Evolutionary conservation across 2,329 filamentous ascomycete species (phyloP), one percentile per base, ranked within the genome.

Genomic region (Hymenoscyphus salicellus): DNA sequence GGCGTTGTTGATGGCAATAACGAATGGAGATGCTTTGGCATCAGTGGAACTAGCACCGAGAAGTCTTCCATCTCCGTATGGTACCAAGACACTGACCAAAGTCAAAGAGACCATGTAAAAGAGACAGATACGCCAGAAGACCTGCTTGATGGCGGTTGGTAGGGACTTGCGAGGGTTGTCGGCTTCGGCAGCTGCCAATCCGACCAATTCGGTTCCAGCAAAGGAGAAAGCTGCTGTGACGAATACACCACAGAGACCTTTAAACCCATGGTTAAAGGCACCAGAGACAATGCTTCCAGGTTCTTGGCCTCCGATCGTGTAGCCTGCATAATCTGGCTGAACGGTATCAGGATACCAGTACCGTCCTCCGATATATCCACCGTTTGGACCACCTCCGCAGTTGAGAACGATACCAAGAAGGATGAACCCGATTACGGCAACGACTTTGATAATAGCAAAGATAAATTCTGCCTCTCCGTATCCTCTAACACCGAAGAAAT

Each of bases 391-490:
- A 60, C 83, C 86, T 55, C 85, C 86, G 62, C 78, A 79, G 73
- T 86, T 81, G 71, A 88, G 81, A 63, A 87, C 75, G 62, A 88
- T 86, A 55, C 83, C 86, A 30, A 89, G 77, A 68, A 90, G 81
- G 73, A 89, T 89, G 74, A 89, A 89, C 5, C 86, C 87, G 10
- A 83, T 77, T 65, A 86, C 84, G 26, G 87, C 84, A 14, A 77
- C 81, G 62, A 97, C 86, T 75, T 97, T 97, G 79, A 97, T 82
- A 62, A 93, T 87, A 30, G 91, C 90, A 74, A 96, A 95, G 63
- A 93, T 79, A 70, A 96, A 96, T 73, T 96, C 92, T 16, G 91
- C 92, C 76, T 96, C 92, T 74, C 92, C 92, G 71, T 96, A 96
- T 30, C 90, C 91, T 72, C 89, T 90, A 68, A 97, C 90, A 62